A percentile compares a stretch with the other conserved stretches of the same genome.
Conservation (phyloP, 164 flowering plant species). For the Protea cynaroides region DNA sequence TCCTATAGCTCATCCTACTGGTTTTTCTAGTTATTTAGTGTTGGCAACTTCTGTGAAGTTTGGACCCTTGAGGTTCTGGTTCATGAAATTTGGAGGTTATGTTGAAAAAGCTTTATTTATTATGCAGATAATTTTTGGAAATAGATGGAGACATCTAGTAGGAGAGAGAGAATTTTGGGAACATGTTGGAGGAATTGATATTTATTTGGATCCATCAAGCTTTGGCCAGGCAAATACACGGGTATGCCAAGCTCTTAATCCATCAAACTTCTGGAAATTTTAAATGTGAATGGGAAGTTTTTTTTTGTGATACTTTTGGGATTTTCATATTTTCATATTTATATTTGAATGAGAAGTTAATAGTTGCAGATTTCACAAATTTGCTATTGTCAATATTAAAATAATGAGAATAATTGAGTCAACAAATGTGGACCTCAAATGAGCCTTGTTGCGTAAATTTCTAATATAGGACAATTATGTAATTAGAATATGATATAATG, state of each 20-base stretch:
- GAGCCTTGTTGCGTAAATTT: background rate
- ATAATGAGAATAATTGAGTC: background rate
- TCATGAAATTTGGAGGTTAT: conserved; percentile 1
- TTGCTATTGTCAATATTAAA: background rate
- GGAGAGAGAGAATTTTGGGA: conserved; percentile 97
- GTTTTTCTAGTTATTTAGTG: background rate
- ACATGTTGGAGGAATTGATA: conserved; percentile 88
- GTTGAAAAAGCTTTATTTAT: conserved; percentile 9
- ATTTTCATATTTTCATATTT: background rate
- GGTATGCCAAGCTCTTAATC: conserved; percentile 29
- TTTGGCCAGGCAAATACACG: conserved; percentile 97
- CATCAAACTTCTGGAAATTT: background rate
- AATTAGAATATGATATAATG: too few relatives aligned
- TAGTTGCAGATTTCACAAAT: background rate
- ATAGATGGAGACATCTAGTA: conserved; percentile 90
- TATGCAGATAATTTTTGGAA: conserved; percentile 89
- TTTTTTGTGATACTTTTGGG: background rate
- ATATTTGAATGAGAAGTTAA: background rate
- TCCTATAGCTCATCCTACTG: background rate
- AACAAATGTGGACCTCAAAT: background rate
- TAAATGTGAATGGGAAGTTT: background rate
- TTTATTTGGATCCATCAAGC: conserved; percentile 86
- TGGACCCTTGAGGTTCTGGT: background rate
- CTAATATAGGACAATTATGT: too few relatives aligned
- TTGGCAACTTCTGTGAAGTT: background rate